phyloP scores from a whole-genome alignment of 768 basidiomycete genomes.

The Russula foetens region DNA sequence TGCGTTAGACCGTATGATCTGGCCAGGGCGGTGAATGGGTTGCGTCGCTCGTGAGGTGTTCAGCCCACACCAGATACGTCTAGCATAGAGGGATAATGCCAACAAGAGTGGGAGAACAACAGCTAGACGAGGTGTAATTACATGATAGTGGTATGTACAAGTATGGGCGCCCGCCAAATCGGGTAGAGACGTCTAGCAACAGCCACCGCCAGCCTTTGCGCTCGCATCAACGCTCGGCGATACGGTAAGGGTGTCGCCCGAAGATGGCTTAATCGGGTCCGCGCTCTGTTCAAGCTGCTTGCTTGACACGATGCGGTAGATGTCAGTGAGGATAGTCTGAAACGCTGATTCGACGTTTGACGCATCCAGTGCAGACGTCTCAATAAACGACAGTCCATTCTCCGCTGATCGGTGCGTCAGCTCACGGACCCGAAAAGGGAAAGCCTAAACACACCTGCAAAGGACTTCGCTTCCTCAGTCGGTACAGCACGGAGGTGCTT shows the following conservation, averaged over 20 bases:
- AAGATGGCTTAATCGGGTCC: slow-evolving; percentile 69
- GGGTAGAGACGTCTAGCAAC: slow-evolving; percentile 40
- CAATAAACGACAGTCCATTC: slow-evolving; percentile 90
- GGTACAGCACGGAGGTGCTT: slow-evolving; percentile 94
- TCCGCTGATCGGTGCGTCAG: slow-evolving; percentile 44
- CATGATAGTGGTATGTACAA: slow-evolving; percentile 17
- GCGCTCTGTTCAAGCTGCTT: slow-evolving; percentile 85
- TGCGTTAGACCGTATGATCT: no score
- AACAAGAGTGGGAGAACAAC: slow-evolving; percentile 2
- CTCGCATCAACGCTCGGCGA: slow-evolving; percentile 63
- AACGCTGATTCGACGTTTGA: slow-evolving; percentile 97
- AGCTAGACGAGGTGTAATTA: slow-evolving; percentile 14
- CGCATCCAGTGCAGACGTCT: slow-evolving; percentile 99
- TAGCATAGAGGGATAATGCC: slow-evolving; percentile 1
- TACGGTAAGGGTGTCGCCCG: slow-evolving; percentile 80
- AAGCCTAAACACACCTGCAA: slow-evolving; percentile 54
- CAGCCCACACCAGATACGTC: slow-evolving; percentile 1
- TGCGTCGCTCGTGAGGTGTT: neutral
- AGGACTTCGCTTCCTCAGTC: slow-evolving; percentile 93
- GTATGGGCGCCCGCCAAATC: neutral
- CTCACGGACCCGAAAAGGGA: neutral
- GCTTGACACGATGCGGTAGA: slow-evolving; percentile 95
- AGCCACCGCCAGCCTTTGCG: slow-evolving; percentile 48
- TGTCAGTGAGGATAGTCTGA: slow-evolving; percentile 93
- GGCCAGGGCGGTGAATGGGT: neutral